These are phyloP conservation scores for Shiraia sp. DNA, from an alignment of 2,329 filamentous ascomycete genomes.

Conservation along the genomic window DNA sequence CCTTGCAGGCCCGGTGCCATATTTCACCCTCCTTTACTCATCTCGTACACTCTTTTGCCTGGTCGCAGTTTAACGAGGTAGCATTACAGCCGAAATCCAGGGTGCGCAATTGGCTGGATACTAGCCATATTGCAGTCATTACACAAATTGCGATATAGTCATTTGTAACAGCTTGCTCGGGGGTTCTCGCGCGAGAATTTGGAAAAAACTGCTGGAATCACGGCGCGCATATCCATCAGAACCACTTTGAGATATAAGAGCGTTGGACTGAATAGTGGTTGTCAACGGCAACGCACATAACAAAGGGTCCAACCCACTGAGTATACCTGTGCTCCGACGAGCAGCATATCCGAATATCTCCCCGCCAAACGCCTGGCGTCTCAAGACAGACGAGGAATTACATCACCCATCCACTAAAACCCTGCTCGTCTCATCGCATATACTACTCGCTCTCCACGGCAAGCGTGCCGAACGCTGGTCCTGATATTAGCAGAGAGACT, in stretches of 20 bases:
- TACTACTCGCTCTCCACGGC: slow-evolving; percentile 8
- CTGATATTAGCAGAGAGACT: slow-evolving; percentile 14
- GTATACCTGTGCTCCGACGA: slow-evolving; percentile 10
- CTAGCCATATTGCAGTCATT: slow-evolving; percentile 2
- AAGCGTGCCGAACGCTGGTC: slow-evolving; percentile 8
- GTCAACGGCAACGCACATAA: slow-evolving; percentile 19
- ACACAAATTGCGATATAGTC: not conserved
- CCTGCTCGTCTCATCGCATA: slow-evolving; percentile 28
- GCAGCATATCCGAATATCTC: slow-evolving; percentile 21
- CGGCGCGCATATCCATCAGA: slow-evolving; percentile 1
- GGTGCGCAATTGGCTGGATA: slow-evolving; percentile 18
- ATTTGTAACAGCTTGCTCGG: not conserved
- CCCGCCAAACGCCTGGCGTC: slow-evolving; percentile 27
- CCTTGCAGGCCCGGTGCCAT: slow-evolving; percentile 39
- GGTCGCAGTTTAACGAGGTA: slow-evolving; percentile 24
- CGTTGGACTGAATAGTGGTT: slow-evolving; percentile 4
- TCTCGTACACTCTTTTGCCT: slow-evolving; percentile 30
- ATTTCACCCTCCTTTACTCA: slow-evolving; percentile 19
- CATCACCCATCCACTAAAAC: slow-evolving; percentile 24
- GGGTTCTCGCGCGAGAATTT: not conserved
- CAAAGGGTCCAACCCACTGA: slow-evolving; percentile 10
- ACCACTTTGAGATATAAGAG: not conserved
- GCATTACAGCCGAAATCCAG: slow-evolving; percentile 6
- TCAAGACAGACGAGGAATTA: slow-evolving; percentile 18
- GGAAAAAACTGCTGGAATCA: not conserved